phyloP scores from a whole-genome alignment of 768 basidiomycete species.

The Nevesoporus exiguus region DNA sequence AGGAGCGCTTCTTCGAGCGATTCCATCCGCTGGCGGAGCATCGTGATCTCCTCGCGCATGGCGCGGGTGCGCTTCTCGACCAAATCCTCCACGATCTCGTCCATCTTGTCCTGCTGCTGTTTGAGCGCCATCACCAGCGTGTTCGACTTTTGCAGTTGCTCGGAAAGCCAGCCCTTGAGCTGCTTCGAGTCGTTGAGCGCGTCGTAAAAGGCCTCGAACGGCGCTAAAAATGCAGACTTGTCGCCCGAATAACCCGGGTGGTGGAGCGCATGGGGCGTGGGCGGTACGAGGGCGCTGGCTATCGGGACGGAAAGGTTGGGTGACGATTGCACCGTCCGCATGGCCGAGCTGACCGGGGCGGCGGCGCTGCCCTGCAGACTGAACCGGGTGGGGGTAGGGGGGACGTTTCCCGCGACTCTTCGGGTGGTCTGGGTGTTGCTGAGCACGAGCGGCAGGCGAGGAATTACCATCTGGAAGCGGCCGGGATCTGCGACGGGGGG shows the following conservation, averaged over 20 bases:
- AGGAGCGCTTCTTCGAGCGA: constrained; percentile 57
- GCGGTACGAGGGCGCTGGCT: constrained; percentile 59
- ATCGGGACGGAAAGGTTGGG: constrained; percentile 67
- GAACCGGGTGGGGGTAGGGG: constrained; percentile 69
- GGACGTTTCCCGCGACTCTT: constrained; percentile 57
- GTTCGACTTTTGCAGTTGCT: constrained; percentile 66
- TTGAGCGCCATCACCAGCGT: constrained; percentile 48
- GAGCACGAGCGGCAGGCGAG: constrained; percentile 55
- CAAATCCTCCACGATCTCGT: constrained; percentile 53
- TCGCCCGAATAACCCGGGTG: constrained; percentile 58
- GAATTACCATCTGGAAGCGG: constrained; percentile 60
- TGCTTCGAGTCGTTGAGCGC: constrained; percentile 77
- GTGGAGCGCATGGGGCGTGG: constrained; percentile 64
- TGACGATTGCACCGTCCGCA: constrained; percentile 42
- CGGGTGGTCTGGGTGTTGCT: constrained; percentile 44
- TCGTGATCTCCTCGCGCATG: constrained; percentile 59
- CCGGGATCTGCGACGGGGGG: constrained; percentile 53
- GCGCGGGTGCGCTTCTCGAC: constrained; percentile 59
- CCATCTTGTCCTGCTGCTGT: constrained; percentile 62
- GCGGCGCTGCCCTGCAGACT: constrained; percentile 37
- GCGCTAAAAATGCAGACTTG: constrained; percentile 75
- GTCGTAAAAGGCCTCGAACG: constrained; percentile 83
- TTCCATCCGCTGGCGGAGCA: constrained; percentile 60
- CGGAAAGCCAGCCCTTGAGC: constrained; percentile 71
- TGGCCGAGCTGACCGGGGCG: constrained; percentile 24